phyloP scores from a whole-genome alignment of 768 basidiomycete genomes.

The Boletus rubropictus region DNA sequence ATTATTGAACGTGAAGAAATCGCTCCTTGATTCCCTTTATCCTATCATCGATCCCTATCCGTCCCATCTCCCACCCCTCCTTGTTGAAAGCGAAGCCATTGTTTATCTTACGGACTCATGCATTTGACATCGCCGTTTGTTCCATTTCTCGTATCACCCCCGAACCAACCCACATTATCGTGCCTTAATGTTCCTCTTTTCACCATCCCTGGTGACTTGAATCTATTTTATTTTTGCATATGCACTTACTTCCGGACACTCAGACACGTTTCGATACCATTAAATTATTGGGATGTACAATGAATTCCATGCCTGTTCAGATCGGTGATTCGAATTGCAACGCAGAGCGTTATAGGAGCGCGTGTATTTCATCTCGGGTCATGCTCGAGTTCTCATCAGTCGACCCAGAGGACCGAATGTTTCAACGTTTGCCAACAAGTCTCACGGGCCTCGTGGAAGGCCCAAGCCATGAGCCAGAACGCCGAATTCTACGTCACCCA shows the following conservation, averaged over 20 bases:
- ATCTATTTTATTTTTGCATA: slow-evolving; percentile 5
- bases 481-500: too few species aligned
- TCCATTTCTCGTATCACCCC: neutral
- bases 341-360: neutral
- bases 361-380: neutral
- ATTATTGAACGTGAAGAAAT: slow-evolving; percentile 43
- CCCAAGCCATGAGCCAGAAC: too few species aligned
- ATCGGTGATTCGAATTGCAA: neutral
- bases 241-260: neutral
- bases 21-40: slow-evolving; percentile 7
- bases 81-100: neutral
- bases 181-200: neutral
- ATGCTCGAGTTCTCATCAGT: too few species aligned
- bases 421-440: too few species aligned
- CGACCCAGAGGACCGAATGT: too few species aligned
- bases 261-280: slow-evolving; percentile 1
- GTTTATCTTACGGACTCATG: slow-evolving; percentile 3
- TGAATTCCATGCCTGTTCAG: neutral
- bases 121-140: neutral
- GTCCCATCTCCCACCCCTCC: too few species aligned
- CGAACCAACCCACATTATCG: neutral
- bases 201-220: neutral
- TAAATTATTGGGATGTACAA: neutral
- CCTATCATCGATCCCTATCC: neutral
- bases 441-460: too few species aligned